Percentiles rank a stretch among this genome's conserved stretches.
Conservation (phyloP, 2,329 filamentous ascomycete genomes). For the Trichoderma polysporum region DNA sequence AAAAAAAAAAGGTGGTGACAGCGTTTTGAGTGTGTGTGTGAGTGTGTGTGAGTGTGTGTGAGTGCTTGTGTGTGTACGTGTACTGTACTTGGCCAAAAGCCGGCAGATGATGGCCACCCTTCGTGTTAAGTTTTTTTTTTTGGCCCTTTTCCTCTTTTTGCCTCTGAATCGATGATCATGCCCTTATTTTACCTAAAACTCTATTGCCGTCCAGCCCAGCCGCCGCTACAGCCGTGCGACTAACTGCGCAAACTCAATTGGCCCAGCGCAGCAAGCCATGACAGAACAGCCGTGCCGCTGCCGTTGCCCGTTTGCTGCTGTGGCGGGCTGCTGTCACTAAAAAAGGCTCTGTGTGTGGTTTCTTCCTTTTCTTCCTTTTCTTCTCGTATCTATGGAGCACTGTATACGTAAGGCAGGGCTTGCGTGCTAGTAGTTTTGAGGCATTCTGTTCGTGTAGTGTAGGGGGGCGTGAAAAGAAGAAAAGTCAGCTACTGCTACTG, state of each 20-base stretch:
- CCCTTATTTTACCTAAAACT: not conserved
- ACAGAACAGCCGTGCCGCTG: slow-evolving; percentile 8
- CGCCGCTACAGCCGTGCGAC: not conserved
- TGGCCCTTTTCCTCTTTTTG: not conserved
- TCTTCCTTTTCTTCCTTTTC: not conserved
- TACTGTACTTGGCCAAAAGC: no score
- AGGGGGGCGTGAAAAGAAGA: not conserved
- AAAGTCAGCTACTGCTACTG: not conserved
- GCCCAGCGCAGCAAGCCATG: slow-evolving; percentile 1
- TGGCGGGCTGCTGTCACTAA: not conserved
- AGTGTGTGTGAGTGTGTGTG: no score
- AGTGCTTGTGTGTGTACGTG: no score
- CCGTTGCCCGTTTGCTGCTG: slow-evolving; percentile 2
- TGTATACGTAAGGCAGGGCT: no score
- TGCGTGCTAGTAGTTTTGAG: no score
- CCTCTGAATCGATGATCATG: not conserved
- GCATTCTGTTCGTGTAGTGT: not conserved
- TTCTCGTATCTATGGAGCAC: not conserved
- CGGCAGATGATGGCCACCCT: no score
- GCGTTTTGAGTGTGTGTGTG: no score
- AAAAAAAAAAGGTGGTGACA: no score
- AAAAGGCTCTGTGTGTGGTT: no score
- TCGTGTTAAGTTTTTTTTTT: not conserved
- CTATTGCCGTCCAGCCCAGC: slow-evolving; percentile 11
- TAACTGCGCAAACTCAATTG: slow-evolving; percentile 3